Evolutionary conservation across 2,329 filamentous ascomycete genomes (phyloP).

Genomic region (Nothophoma quercina): DNA sequence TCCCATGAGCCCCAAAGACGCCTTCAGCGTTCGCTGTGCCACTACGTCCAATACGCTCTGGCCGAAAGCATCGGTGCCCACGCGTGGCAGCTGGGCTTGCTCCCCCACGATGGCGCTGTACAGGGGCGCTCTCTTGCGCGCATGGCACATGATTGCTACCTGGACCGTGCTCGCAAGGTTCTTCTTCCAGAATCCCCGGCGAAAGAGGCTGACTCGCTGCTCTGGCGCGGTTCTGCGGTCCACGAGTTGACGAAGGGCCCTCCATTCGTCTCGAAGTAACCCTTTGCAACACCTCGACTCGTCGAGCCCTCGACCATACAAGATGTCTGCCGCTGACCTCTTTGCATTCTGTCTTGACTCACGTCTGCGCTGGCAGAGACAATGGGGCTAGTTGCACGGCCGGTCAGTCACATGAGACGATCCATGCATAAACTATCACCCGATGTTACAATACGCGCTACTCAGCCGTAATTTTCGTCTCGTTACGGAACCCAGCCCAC

Average conservation of each 20-base stretch:
- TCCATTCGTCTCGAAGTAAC: background rate
- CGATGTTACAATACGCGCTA: slow-evolving; percentile 33
- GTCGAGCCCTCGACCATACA: background rate
- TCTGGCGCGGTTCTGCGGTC: slow-evolving; percentile 7
- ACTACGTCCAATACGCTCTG: slow-evolving; percentile 12
- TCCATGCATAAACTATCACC: slow-evolving; percentile 17
- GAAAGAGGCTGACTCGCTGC: slow-evolving; percentile 41
- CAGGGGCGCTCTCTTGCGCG: slow-evolving; percentile 16
- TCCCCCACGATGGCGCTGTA: slow-evolving; percentile 22
- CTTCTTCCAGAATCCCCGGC: slow-evolving; percentile 45
- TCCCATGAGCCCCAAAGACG: slow-evolving; percentile 9
- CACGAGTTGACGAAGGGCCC: background rate
- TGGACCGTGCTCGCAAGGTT: slow-evolving; percentile 33
- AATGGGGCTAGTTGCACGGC: slow-evolving; percentile 5
- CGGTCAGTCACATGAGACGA: slow-evolving; percentile 7
- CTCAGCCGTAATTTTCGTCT: slow-evolving; percentile 32
- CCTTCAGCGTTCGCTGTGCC: slow-evolving; percentile 6
- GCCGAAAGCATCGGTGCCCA: slow-evolving; percentile 31
- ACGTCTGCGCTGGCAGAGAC: background rate
- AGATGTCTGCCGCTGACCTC: slow-evolving; percentile 6
- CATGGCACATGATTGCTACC: slow-evolving; percentile 40
- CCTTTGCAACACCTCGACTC: background rate
- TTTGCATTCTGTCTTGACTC: slow-evolving; percentile 21
- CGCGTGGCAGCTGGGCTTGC: slow-evolving; percentile 23
- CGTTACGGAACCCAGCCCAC: slow-evolving; percentile 1